Evolutionary conservation across 805 yeast genomes (phyloP), one percentile per base, ranked within the genome.

Genomic region (Kockiozyma suomiensis): DNA sequence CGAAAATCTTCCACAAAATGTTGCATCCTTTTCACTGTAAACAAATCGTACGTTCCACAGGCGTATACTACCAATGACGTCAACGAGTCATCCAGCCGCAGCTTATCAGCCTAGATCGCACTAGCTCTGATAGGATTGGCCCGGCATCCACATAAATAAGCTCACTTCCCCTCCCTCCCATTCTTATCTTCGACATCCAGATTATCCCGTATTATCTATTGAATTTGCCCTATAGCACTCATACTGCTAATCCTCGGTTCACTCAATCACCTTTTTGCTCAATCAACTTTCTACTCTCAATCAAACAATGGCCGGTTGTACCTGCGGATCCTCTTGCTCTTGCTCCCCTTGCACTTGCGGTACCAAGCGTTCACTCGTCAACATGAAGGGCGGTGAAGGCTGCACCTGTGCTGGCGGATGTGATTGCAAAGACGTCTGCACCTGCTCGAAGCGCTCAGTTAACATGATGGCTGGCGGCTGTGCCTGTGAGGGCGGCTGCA

Each of bases 401-500:
- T 54, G 58, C 52, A 52, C 59, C 43, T 55, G 59, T 40, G 49
- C 56, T 35, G 42, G 50, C 13, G 56, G 56, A 17, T 52, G 56
- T 50, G 50, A 41, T 33, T 49, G 59, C 51, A 45, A 30, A 25
- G 55, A 43, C 32, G 43, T 42, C n/a, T 58, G 61, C 57, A 58
- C 45, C 37, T 58, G 62, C 52, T 45, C 56, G 7, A 46, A 37
- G 50, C 42, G 54, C 15, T 15, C 54, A 25, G 62, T 58, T 17
- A 49, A 42, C 58, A 47, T 26, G 47, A 46, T 58, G 54, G 62
- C 58, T 32, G 62, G 58, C 8, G 61, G 52, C 46, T 58, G 62
- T 50, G 46, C 40, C 28, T 58, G 62, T 26, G 58, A 45, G 42
- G 55, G 49, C n/a, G 40, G 50, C 41, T 58, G 62, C 55, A 33